These are phyloP conservation scores for Metschnikowia dekortorum DNA, from an alignment of 805 yeast genomes.

Conservation along the genomic window DNA sequence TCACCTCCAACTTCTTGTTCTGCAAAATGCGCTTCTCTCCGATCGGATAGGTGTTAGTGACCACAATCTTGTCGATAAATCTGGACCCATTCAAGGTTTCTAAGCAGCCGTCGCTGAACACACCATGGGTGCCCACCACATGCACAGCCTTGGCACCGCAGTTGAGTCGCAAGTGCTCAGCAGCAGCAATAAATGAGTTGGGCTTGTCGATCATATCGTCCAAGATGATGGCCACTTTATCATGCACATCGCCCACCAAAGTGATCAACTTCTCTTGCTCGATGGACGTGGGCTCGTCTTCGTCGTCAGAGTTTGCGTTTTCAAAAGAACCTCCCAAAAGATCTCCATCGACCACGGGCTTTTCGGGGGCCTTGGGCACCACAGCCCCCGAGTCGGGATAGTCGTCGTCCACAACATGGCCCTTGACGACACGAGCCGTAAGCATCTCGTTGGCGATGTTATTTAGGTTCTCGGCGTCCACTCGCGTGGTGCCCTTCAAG, in stretches of 20 bases:
- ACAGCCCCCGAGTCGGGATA: conserved; percentile 29
- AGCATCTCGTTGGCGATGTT: conserved; percentile 77
- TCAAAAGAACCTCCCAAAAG: conserved; percentile 81
- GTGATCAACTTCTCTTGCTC: conserved; percentile 85
- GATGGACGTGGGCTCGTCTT: conserved; percentile 62
- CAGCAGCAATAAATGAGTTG: conserved; percentile 90
- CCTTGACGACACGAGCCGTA: conserved; percentile 93
- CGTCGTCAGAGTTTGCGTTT: conserved; percentile 80
- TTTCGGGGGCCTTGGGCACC: background rate
- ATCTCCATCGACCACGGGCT: conserved; percentile 33
- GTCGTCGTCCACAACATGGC: conserved; percentile 93
- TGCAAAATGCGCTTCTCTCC: conserved; percentile 52
- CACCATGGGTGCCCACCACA: conserved; percentile 93
- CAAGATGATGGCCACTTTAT: conserved; percentile 85
- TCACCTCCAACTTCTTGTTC: conserved; percentile 67
- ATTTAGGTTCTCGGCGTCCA: conserved; percentile 60
- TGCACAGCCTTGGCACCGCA: conserved; percentile 94
- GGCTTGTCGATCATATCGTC: conserved; percentile 99
- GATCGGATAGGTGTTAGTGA: conserved; percentile 94
- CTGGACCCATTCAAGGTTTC: conserved; percentile 72
- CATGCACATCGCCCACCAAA: conserved; percentile 91
- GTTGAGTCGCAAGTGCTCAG: conserved; percentile 91
- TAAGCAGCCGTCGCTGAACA: conserved; percentile 82
- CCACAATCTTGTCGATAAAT: conserved; percentile 87
- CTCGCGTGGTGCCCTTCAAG: conserved; percentile 30